These are phyloP conservation scores for Aspergillus affinis DNA, from an alignment of 495 filamentous ascomycete genomes.

Conservation along the genomic window DNA sequence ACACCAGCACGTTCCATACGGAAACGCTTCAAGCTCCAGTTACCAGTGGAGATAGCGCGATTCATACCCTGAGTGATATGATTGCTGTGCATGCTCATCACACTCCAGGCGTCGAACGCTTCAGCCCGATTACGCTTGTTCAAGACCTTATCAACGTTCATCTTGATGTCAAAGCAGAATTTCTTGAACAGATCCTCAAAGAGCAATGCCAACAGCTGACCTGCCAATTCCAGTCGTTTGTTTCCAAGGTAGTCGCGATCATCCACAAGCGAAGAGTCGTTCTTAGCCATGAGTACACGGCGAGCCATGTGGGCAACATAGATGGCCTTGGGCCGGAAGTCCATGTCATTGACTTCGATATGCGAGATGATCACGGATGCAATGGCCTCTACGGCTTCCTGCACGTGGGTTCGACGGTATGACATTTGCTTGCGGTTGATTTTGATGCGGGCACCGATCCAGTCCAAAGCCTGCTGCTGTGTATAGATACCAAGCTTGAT, in stretches of 20 bases:
- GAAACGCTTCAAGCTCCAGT: conserved; percentile 96
- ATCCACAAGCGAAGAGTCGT: conserved; percentile 84
- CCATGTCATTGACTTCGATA: conserved; percentile 81
- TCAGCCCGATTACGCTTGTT: conserved; percentile 84
- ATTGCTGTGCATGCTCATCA: conserved; percentile 73
- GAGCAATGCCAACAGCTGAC: conserved; percentile 89
- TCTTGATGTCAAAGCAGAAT: conserved; percentile 81
- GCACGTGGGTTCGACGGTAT: conserved; percentile 67
- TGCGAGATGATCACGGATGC: conserved; percentile 90
- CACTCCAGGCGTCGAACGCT: conserved; percentile 78
- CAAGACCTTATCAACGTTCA: conserved; percentile 87
- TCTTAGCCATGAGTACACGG: conserved; percentile 87
- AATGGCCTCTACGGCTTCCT: conserved; percentile 89
- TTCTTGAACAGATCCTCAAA: conserved; percentile 98
- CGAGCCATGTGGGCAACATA: conserved; percentile 97
- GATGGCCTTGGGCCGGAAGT: conserved; percentile 92
- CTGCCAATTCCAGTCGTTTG: conserved; percentile 90
- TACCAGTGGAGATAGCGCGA: conserved; percentile 91
- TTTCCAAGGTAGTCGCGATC: conserved; percentile 98
- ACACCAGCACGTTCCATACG: conserved; percentile 98
- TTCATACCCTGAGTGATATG: conserved; percentile 89
- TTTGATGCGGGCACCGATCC: conserved; percentile 80
- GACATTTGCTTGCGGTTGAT: conserved; percentile 64
- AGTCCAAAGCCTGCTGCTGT: conserved; percentile 92
- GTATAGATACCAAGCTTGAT: conserved; percentile 78